These are phyloP conservation scores for Aspergillus spinulosporus DNA, from an alignment of 2,329 filamentous ascomycete genomes.

Conservation along the genomic window DNA sequence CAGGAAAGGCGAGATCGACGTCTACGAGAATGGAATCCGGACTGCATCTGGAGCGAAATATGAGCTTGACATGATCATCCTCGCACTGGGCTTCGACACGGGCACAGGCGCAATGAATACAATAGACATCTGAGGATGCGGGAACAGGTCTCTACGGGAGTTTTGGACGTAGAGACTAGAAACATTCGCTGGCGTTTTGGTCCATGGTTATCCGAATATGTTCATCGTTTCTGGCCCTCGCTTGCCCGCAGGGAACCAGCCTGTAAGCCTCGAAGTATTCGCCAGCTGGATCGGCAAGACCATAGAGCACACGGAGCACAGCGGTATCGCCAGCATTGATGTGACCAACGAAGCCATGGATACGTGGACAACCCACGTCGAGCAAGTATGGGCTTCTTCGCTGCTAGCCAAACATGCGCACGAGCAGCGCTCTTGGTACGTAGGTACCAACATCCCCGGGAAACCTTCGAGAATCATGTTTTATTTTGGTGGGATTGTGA, in stretches of 20 bases:
- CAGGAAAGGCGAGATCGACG: neutral
- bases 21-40: neutral
- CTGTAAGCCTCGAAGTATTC: slow-evolving; percentile 29
- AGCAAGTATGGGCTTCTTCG: neutral
- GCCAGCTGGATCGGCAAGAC: neutral
- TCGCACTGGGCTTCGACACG: slow-evolving; percentile 44
- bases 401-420: neutral
- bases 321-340: neutral
- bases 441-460: slow-evolving; percentile 24
- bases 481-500: neutral
- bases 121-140: slow-evolving; percentile 31
- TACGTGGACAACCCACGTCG: neutral
- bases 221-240: slow-evolving; percentile 45
- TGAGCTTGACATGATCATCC: slow-evolving; percentile 30
- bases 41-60: slow-evolving; percentile 13
- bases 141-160: slow-evolving; percentile 24
- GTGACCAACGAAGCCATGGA: neutral
- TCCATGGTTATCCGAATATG: slow-evolving; percentile 46
- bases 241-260: slow-evolving; percentile 37
- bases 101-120: slow-evolving; percentile 36
- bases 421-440: neutral
- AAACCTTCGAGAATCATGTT: neutral
- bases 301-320: neutral
- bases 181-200: slow-evolving; percentile 24
- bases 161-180: no score